These are phyloP conservation scores for Taphrina pruni DNA, from an alignment of 1,139 yeast genomes.

Conservation along the genomic window DNA sequence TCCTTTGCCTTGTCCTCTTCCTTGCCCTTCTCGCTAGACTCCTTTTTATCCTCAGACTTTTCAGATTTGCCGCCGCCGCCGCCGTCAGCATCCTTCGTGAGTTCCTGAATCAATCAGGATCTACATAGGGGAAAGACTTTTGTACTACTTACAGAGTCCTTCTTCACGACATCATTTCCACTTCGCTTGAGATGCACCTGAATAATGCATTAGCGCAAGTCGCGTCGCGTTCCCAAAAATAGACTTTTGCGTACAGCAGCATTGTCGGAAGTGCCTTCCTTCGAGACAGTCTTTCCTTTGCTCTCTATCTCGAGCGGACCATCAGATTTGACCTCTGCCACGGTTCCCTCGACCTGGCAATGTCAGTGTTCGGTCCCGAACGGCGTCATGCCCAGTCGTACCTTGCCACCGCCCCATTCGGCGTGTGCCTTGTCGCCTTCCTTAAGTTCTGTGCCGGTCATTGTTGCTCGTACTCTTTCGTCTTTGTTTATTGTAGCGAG, in stretches of 20 bases:
- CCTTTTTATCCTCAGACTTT: slow-evolving; percentile 14
- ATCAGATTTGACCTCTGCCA: slow-evolving; percentile 33
- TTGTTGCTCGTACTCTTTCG: not conserved
- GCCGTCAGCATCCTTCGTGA: slow-evolving; percentile 39
- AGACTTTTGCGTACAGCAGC: slow-evolving; percentile 26
- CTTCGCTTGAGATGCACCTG: slow-evolving; percentile 37
- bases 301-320: slow-evolving; percentile 40
- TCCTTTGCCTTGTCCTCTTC: slow-evolving; percentile 18
- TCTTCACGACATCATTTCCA: slow-evolving; percentile 40
- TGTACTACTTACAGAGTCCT: slow-evolving; percentile 26
- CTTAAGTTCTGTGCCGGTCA: slow-evolving; percentile 29
- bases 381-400: not conserved
- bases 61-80: slow-evolving; percentile 1
- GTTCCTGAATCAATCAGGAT: slow-evolving; percentile 11
- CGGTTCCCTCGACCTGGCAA: slow-evolving; percentile 32
- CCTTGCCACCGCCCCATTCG: slow-evolving; percentile 41
- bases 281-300: slow-evolving; percentile 40
- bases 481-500: not conserved
- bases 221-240: slow-evolving; percentile 5
- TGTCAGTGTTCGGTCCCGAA: not conserved
- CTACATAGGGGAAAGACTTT: not conserved
- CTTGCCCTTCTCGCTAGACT: slow-evolving; percentile 5
- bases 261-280: slow-evolving; percentile 32
- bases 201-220: slow-evolving; percentile 5
- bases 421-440: slow-evolving; percentile 41